phyloP scores from a whole-genome alignment of 164 flowering plant species.

The Magnolia officinalis region DNA sequence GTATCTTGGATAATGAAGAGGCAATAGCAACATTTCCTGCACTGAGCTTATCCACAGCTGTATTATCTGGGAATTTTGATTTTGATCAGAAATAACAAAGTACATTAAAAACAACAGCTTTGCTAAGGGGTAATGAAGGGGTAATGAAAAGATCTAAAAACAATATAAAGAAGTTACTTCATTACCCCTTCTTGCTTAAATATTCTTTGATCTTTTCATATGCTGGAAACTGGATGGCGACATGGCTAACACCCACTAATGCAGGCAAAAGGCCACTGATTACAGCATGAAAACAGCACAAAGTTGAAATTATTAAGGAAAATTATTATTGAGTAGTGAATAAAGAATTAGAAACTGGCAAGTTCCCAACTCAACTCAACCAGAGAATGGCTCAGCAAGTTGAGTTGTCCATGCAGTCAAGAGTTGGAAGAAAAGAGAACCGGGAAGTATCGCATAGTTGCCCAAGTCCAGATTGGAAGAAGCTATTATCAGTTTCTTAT shows the following conservation, averaged over 20 bases:
- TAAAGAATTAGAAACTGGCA: not conserved
- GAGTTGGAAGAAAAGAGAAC: too few relatives aligned
- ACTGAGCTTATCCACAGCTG: conserved; percentile 55
- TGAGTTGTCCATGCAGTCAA: too few relatives aligned
- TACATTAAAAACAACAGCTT: not conserved
- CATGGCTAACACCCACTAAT: conserved; percentile 89
- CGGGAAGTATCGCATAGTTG: too few relatives aligned
- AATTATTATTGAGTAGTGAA: not conserved
- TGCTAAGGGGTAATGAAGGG: not conserved
- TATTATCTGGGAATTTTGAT: conserved; percentile 46
- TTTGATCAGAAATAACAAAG: conserved; percentile 10
- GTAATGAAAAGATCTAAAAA: not conserved
- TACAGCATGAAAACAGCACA: not conserved
- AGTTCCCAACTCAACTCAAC: too few relatives aligned
- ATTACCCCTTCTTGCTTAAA: conserved; percentile 63
- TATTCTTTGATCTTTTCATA: conserved; percentile 62
- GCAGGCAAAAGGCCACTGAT: conserved; percentile 92
- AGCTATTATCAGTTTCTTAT: too few relatives aligned
- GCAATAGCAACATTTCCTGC: conserved; percentile 70
- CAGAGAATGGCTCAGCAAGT: too few relatives aligned
- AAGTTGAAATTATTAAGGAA: not conserved
- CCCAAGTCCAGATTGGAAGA: too few relatives aligned
- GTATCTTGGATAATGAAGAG: conserved; percentile 68
- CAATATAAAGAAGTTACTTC: conserved; percentile 3
- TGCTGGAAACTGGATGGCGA: conserved; percentile 38